A percentile compares a stretch with the other conserved stretches of the same genome.
These are phyloP conservation scores for Helenozyma baotianmanensis DNA, from an alignment of 805 yeast species.

Conservation along the genomic window DNA sequence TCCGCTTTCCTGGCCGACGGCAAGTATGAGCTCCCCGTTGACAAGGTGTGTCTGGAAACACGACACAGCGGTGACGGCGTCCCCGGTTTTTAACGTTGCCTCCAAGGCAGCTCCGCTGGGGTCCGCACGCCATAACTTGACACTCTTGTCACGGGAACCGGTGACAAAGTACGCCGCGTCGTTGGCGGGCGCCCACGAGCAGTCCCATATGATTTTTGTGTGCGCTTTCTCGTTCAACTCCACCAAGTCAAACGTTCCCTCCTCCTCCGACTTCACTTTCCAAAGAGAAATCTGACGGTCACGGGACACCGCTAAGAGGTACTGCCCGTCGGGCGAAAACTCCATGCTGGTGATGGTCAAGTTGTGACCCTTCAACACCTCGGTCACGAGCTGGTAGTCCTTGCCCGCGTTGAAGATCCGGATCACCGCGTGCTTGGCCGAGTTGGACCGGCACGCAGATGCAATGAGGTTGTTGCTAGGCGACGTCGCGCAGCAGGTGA, in stretches of 20 bases:
- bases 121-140: slow-evolving; percentile 65
- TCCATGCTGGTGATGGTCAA: slow-evolving; percentile 80
- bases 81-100: slow-evolving; percentile 40
- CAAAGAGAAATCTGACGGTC: slow-evolving; percentile 85
- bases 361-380: slow-evolving; percentile 60
- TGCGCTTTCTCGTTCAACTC: slow-evolving; percentile 71
- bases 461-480: slow-evolving; percentile 65
- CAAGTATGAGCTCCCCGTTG: slow-evolving; percentile 33
- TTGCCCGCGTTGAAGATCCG: slow-evolving; percentile 62
- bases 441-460: slow-evolving; percentile 88
- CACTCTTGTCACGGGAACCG: slow-evolving; percentile 77
- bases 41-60: slow-evolving; percentile 30
- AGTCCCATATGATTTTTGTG: slow-evolving; percentile 91
- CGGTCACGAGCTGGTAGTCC: slow-evolving; percentile 47
- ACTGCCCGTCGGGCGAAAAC: slow-evolving; percentile 65
- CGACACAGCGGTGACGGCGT: slow-evolving; percentile 68
- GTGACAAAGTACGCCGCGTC: slow-evolving; percentile 55
- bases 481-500: slow-evolving; percentile 70
- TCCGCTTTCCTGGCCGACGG: slow-evolving; percentile 74
- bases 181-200: slow-evolving; percentile 67
- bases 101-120: slow-evolving; percentile 14
- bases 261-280: slow-evolving; percentile 32
- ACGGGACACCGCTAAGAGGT: slow-evolving; percentile 74
- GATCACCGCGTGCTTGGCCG: slow-evolving; percentile 77
- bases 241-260: slow-evolving; percentile 32